phyloP scores from a whole-genome alignment of 2,329 filamentous ascomycete genomes.

The Colletotrichum spaethianum region DNA sequence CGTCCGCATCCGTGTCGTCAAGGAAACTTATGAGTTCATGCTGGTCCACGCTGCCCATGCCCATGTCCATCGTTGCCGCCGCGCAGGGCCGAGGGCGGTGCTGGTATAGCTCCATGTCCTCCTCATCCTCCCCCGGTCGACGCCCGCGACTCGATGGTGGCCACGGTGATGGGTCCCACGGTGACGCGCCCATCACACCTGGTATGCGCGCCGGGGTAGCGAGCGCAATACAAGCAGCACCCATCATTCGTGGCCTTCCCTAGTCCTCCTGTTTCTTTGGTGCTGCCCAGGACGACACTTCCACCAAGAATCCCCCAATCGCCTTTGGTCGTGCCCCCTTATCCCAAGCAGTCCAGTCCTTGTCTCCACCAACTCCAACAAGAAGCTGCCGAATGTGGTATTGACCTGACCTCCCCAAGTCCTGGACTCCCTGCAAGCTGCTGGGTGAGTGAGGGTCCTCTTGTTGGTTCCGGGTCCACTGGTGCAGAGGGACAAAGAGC shows the following conservation, averaged over 20 bases:
- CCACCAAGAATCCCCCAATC: slow-evolving; percentile 25
- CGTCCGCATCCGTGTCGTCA: slow-evolving; percentile 38
- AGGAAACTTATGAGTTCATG: slow-evolving; percentile 42
- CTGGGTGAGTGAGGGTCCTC: slow-evolving; percentile 7
- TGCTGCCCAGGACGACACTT: slow-evolving; percentile 2
- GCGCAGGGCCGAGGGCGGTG: slow-evolving; percentile 28
- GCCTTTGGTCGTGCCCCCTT: slow-evolving; percentile 13
- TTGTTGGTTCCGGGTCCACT: slow-evolving; percentile 31
- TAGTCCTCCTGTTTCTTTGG: background rate
- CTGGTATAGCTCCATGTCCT: slow-evolving; percentile 10
- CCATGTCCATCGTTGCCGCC: slow-evolving; percentile 24
- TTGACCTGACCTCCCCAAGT: slow-evolving; percentile 29
- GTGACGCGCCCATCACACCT: slow-evolving; percentile 22
- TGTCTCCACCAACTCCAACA: slow-evolving; percentile 29
- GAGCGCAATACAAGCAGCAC: background rate
- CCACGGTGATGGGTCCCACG: slow-evolving; percentile 28
- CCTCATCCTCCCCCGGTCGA: slow-evolving; percentile 26
- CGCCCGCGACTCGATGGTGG: slow-evolving; percentile 23
- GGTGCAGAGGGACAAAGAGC: slow-evolving; percentile 9
- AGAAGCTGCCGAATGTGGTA: slow-evolving; percentile 29
- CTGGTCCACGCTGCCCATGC: slow-evolving; percentile 6
- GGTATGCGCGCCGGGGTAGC: slow-evolving; percentile 10
- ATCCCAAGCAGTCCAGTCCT: slow-evolving; percentile 2
- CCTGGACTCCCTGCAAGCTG: slow-evolving; percentile 21
- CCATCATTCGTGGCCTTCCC: slow-evolving; percentile 7